Evolutionary conservation across 306 rosid genomes (phyloP), one percentile per base, ranked within the genome.

Genomic region (Trifolium fragiferum): DNA sequence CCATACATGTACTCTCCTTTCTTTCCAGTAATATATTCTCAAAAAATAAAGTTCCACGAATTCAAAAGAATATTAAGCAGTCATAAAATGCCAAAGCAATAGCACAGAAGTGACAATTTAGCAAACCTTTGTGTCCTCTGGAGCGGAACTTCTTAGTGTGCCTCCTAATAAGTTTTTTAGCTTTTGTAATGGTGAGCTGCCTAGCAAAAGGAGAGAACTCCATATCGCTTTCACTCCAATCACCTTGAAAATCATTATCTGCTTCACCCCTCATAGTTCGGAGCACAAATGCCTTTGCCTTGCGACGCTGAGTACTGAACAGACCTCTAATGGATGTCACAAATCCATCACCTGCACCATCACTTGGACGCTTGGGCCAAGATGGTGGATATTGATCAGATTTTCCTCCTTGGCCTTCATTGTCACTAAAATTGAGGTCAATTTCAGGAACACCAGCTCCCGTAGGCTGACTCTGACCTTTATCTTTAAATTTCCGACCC

Each of bases 321-420:
- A 95, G 88, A 75, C 99, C 99, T 72, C 92, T 86, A 44, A 95
- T 83, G 74, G 97, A 90, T 76, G 98, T 95, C 66, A 95, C 99
- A 87, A 95, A 95, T 78, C 99, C 98, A 76, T 95, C 99, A 79
- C 99, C 99, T 33, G 99, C 99, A 77, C 99, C 99, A 77, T 95
- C 98, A 77, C 78, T 73, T 32, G 92, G 92, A 67, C 99, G 98
- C 90, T 89, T 95, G 62, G 86, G 87, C 92, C 92, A 92, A 58
- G 93, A 85, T 43, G 90, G 73, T 4, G 96, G 95, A 82, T 88
- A 60, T 70, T 83, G 96, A 66, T 90, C 97, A 63, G 91, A 81
- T 61, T 89, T 89, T 74, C 89, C 93, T 23, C 81, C 84, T 82
- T 86, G 90, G 68, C 86, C 87, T 85, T 95, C 99, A 75, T 90